Evolutionary conservation across 345 rosid genomes (phyloP).

Genomic region (Noccaea caerulescens): DNA sequence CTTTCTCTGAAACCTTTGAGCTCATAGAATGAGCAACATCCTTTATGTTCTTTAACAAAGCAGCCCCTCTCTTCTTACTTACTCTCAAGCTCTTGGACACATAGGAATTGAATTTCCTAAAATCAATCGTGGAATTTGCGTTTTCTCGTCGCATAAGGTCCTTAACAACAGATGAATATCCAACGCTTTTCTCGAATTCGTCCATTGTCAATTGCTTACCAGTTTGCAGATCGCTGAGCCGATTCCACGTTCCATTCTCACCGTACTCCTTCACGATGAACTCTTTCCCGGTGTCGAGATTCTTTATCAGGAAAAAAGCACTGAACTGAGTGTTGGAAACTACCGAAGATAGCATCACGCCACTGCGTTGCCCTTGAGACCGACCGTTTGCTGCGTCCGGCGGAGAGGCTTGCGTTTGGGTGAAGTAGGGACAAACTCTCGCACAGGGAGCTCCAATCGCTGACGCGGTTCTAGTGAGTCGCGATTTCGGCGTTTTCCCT

Average conservation of each 20-base stretch:
- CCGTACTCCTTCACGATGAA: constrained; percentile 78
- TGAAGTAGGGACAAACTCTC: constrained; percentile 48
- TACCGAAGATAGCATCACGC: constrained; percentile 39
- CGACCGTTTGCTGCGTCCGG: constrained; percentile 25
- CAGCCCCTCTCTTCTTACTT: constrained; percentile 84
- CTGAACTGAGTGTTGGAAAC: constrained; percentile 51
- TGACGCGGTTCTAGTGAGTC: constrained; percentile 67
- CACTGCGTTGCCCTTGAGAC: constrained; percentile 27
- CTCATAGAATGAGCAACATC: constrained; percentile 77
- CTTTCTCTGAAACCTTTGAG: constrained; percentile 53
- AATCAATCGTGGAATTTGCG: constrained; percentile 30
- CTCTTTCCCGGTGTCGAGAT: constrained; percentile 84
- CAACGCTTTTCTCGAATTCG: constrained; percentile 83
- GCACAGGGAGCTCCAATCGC: constrained; percentile 49
- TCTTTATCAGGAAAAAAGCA: constrained; percentile 84
- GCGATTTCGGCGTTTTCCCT: constrained; percentile 65
- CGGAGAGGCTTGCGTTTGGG: constrained; percentile 46
- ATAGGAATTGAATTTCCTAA: constrained; percentile 56
- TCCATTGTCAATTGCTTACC: constrained; percentile 92
- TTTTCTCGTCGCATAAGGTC: constrained; percentile 80
- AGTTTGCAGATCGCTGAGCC: constrained; percentile 88
- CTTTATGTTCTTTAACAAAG: constrained; percentile 80
- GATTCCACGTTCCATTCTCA: constrained; percentile 85
- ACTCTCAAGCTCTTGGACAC: constrained; percentile 73
- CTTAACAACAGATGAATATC: constrained; percentile 81